These are phyloP conservation scores for Pseudomonodictys pantanalensis DNA, from an alignment of 495 filamentous ascomycete species.

Conservation along the genomic window DNA sequence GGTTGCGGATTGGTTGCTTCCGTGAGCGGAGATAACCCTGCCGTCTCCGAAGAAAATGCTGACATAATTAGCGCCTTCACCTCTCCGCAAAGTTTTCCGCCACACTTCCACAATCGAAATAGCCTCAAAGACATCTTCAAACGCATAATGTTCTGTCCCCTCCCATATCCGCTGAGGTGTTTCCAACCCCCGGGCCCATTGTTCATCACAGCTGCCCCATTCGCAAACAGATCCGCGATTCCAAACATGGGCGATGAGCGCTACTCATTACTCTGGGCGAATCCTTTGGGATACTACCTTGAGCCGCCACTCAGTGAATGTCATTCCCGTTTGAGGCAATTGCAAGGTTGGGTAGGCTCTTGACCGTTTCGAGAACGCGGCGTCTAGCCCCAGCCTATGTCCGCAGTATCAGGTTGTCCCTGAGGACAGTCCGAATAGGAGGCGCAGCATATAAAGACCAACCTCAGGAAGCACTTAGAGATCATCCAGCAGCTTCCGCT, in stretches of 20 bases:
- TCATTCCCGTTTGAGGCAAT: background rate
- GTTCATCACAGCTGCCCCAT: constrained; percentile 12
- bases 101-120: background rate
- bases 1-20: background rate
- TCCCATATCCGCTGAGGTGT: constrained; percentile 7
- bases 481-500: constrained; percentile 9
- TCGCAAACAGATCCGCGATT: constrained; percentile 12
- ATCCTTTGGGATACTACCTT: constrained; percentile 12
- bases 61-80: too few relatives aligned
- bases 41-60: too few relatives aligned
- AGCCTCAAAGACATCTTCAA: background rate
- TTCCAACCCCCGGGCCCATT: constrained; percentile 11
- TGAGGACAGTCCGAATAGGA: constrained; percentile 1
- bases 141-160: constrained; percentile 14
- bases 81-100: background rate
- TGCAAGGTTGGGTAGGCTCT: constrained; percentile 2
- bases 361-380: constrained; percentile 19
- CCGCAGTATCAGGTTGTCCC: constrained; percentile 20
- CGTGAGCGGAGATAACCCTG: too few relatives aligned
- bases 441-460: constrained; percentile 13
- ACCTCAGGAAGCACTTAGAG: background rate
- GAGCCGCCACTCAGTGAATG: constrained; percentile 4
- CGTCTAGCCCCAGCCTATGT: constrained; percentile 10
- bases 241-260: background rate
- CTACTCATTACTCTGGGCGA: background rate